These are phyloP conservation scores for Rhizopogon salebrosus DNA, from an alignment of 768 basidiomycete genomes.

Conservation along the genomic window DNA sequence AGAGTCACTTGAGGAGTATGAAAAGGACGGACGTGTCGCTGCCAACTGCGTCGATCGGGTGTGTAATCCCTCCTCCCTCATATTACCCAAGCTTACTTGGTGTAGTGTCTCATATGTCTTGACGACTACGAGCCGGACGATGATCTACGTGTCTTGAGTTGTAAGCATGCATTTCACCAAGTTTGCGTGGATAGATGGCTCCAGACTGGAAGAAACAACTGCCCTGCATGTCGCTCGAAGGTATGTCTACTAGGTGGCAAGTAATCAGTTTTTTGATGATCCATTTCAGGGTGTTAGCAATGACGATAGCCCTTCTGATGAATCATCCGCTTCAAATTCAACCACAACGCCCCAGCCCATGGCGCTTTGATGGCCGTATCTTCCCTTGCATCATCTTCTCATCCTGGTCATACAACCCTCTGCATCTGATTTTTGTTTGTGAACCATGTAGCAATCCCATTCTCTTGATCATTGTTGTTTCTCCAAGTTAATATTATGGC, in stretches of 20 bases:
- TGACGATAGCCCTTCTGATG: slow-evolving; percentile 9
- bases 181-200: slow-evolving; percentile 88
- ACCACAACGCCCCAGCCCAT: slow-evolving; percentile 3
- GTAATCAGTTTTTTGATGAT: neutral
- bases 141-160: slow-evolving; percentile 73
- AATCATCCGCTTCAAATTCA: slow-evolving; percentile 4
- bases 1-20: slow-evolving; percentile 41
- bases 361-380: slow-evolving; percentile 6
- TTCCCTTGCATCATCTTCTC: neutral
- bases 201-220: slow-evolving; percentile 80
- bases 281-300: slow-evolving; percentile 19
- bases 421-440: slow-evolving; percentile 9
- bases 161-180: slow-evolving; percentile 89
- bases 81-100: neutral
- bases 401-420: neutral
- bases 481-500: neutral
- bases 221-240: slow-evolving; percentile 84
- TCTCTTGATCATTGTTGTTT: slow-evolving; percentile 7
- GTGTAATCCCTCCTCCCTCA: slow-evolving; percentile 22
- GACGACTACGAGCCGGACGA: slow-evolving; percentile 80
- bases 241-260: slow-evolving; percentile 31
- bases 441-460: slow-evolving; percentile 5
- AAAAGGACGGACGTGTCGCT: slow-evolving; percentile 57
- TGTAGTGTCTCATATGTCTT: slow-evolving; percentile 78
- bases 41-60: slow-evolving; percentile 81